Base-by-base conservation (phyloP, 345 rosid species). In the Acer yangbiense region DNA sequence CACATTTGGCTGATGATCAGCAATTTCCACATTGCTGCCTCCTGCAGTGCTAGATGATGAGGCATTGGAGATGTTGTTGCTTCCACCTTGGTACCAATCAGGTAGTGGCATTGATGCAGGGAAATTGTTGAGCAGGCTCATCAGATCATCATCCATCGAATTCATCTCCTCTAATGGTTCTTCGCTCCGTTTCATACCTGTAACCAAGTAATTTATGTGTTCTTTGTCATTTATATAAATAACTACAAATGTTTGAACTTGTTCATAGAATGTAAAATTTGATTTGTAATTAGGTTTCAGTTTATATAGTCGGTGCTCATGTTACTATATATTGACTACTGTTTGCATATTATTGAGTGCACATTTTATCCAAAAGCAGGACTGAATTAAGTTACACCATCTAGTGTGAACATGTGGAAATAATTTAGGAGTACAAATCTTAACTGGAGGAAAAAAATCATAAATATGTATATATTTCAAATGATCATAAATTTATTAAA, bases 91-190 rank as follows among this genome's bases (percentile, higher is more conserved):
- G 79, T 90, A 89, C 95, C 92, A 93, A 12, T 91, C 95, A 16
- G 95, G 95, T 11, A 88, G 84, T 6, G 93, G 89, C 75, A 79
- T 76, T 14, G 92, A 76, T 18, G 88, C 82, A 2, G 95, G 93
- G 82, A 93, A 90, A 76, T 83, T 88, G 82, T 82, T 87, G 58
- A 93, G 95, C 73, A 90, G 82, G 84, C 92, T 91, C 78, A 87
- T 52, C 46, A 93, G 73, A 72, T 88, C 93, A 0, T 93, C 97
- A 58, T 91, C 94, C 90, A 86, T 72, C 48, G 85, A 75, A 52
- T 78, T 73, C 78, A 81, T 84, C 86, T 85, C 85, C 81, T 79
- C 87, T 32, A 73, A 46, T 72, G 83, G 32, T 20, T 83, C 91
- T 72, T 86, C 39, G 17, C 67, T 79, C 50, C 77, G 58, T 55